A percentile compares a stretch with the other conserved stretches of the same genome.
phyloP scores from a whole-genome alignment of 768 basidiomycete species.

The Tulasnella sp. region DNA sequence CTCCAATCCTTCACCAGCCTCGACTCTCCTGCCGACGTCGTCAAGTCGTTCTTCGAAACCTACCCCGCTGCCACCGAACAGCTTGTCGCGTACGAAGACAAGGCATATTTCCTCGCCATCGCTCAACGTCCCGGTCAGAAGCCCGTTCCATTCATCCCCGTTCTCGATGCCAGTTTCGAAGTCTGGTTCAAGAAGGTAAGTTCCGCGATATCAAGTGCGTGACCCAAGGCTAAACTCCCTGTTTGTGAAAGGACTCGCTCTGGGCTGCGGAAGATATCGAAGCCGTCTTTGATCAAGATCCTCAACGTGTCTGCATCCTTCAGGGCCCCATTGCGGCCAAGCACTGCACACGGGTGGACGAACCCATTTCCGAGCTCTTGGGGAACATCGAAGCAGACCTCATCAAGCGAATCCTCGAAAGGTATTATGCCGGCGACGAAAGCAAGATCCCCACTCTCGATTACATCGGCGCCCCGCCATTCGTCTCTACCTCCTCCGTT shows the following conservation, averaged over 20 bases:
- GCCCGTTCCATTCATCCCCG: constrained; percentile 96
- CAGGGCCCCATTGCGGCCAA: constrained; percentile 95
- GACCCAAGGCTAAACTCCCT: constrained; percentile 19
- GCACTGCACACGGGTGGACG: constrained; percentile 81
- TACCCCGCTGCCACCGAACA: constrained; percentile 82
- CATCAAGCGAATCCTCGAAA: constrained; percentile 70
- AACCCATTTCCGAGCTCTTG: constrained; percentile 88
- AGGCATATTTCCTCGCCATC: constrained; percentile 93
- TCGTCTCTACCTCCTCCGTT: constrained; percentile 28
- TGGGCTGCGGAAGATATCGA: constrained; percentile 99
- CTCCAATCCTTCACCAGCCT: constrained; percentile 79
- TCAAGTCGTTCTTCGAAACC: constrained; percentile 76
- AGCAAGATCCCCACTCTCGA: constrained; percentile 74
- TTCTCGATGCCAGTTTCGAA: constrained; percentile 87
- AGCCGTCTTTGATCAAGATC: constrained; percentile 97
- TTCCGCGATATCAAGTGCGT: constrained; percentile 24
- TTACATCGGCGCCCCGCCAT: constrained; percentile 64
- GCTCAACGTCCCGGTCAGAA: constrained; percentile 96
- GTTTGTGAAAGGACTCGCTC: constrained; percentile 69
- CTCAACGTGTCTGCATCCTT: constrained; percentile 94
- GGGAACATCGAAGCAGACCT: constrained; percentile 81
- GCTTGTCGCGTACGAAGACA: constrained; percentile 87
- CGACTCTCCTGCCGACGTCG: constrained; percentile 73
- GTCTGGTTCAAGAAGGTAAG: constrained; percentile 99
- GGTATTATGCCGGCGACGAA: constrained; percentile 71